Base-by-base conservation (phyloP, 768 basidiomycete genomes). In the Termitomyces sp. region DNA sequence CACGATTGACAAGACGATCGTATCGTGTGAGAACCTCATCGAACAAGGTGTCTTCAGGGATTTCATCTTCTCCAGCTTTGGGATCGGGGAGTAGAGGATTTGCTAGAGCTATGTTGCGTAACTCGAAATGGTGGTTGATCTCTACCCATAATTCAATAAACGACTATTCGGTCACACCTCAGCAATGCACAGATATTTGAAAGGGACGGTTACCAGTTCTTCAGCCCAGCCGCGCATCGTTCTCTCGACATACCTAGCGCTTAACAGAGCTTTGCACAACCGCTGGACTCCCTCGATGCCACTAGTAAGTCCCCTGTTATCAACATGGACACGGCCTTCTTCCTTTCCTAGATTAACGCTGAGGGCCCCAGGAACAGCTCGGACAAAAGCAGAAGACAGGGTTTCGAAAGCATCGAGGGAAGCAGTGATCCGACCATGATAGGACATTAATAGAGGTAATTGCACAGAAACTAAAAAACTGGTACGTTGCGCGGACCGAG, bases 341-440 rank as follows among this genome's bases (percentile, higher is more conserved):
- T 74, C 74, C 54, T 78, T 72, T 29, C 74, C 73, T n/a, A 84
- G 69, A 43, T 76, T 77, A 42, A 84, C 84, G 18, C 83, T 79
- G 38, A 98, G 77, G 0, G 93, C 93, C 16, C 97, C 97, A 1
- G 97, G 97, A 1, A 98, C 94, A 3, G 89, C 89, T 13, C 93
- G 87, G 39, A 94, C 83, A 59, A 99, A 84, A 0, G 87, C 81
- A 29, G 90, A 93, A 1, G 94, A 92, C 5, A 97, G 76, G 1
- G 87, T 89, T 69, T 98, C 97, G 61, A 98, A 98, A 0, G 95
- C 96, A 63, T 98, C 94, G 23, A 98, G 73, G 9, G 94, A 93
- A 9, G 88, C 82, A 1, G 83, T 77, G 67, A 99, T 86, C 18
- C 95, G 86, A 9, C 74, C 70, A 57, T 84, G 80, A 68, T 97